Conservation (phyloP, 2,329 filamentous ascomycete species). For the Cytospora piceae region DNA sequence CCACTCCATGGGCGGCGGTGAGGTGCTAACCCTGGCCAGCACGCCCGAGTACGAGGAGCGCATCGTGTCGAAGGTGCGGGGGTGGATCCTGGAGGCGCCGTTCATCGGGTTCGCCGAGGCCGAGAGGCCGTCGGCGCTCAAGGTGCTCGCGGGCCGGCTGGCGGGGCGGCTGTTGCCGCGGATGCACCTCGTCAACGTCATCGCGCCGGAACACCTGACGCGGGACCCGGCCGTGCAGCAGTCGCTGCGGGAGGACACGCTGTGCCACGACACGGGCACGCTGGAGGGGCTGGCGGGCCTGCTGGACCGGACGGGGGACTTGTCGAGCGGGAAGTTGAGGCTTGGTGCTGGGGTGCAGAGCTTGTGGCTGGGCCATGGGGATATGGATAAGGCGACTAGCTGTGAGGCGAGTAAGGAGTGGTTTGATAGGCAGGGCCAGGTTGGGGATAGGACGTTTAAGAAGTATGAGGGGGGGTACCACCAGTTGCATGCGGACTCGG, state of each 20-base stretch:
- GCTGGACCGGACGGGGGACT: conserved; percentile 70
- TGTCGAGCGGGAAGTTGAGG: conserved; percentile 60
- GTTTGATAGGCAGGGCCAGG: conserved; percentile 57
- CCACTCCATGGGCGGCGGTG: conserved; percentile 87
- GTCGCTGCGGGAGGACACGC: conserved; percentile 64
- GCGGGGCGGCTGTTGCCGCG: conserved; percentile 69
- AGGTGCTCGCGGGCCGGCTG: conserved; percentile 67
- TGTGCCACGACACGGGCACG: conserved; percentile 84
- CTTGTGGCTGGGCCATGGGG: conserved; percentile 77
- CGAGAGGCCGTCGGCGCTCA: conserved; percentile 65
- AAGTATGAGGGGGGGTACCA: conserved; percentile 80
- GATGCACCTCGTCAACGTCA: conserved; percentile 66
- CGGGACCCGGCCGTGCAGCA: conserved; percentile 68
- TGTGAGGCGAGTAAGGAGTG: conserved; percentile 68
- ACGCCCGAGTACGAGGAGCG: conserved; percentile 53
- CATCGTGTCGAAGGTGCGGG: conserved; percentile 64
- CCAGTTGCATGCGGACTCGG: conserved; percentile 67
- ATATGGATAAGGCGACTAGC: conserved; percentile 70
- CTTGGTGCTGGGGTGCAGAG: conserved; percentile 60
- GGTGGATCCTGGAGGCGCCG: conserved; percentile 77
- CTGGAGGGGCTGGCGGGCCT: conserved; percentile 78
- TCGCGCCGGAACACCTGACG: conserved; percentile 67
- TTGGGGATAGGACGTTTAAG: conserved; percentile 72
- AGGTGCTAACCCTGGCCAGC: conserved; percentile 66
- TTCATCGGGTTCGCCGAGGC: conserved; percentile 74